Evolutionary conservation across 2,329 filamentous ascomycete genomes (phyloP).

Genomic region (Fusarium agapanthi): DNA sequence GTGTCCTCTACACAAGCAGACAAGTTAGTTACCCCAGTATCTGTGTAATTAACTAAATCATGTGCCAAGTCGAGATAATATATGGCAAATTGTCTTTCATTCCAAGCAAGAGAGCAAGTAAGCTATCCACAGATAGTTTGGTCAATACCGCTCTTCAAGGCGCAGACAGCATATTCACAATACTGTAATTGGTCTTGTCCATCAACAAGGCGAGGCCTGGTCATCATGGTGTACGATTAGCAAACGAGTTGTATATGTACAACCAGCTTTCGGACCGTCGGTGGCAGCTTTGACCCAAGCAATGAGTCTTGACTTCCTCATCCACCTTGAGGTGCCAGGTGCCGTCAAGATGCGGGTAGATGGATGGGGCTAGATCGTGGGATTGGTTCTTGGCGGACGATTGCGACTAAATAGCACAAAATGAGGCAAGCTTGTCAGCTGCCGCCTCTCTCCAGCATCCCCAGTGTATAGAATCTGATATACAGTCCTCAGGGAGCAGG

Average conservation of each 20-base stretch:
- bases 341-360: constrained; percentile 3
- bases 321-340: constrained; percentile 7
- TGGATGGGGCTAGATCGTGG: constrained; percentile 25
- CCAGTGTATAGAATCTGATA: background rate
- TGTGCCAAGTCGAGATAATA: background rate
- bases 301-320: constrained; percentile 15
- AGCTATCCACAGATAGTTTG: background rate
- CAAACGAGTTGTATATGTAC: background rate
- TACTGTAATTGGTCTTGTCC: background rate
- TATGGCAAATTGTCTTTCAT: background rate
- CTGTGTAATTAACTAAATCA: background rate
- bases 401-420: constrained; percentile 34
- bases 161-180: background rate
- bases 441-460: background rate
- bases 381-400: constrained; percentile 33
- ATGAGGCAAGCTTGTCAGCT: constrained; percentile 34
- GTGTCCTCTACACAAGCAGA: background rate
- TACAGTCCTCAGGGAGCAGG: background rate
- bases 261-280: constrained; percentile 26
- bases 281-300: background rate
- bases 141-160: background rate
- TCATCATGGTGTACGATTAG: background rate
- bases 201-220: background rate
- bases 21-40: background rate
- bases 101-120: background rate